Evolutionary conservation across 345 rosid species (phyloP), one percentile per base, ranked within the genome.

Genomic region (Rhodamnia rubescens): DNA sequence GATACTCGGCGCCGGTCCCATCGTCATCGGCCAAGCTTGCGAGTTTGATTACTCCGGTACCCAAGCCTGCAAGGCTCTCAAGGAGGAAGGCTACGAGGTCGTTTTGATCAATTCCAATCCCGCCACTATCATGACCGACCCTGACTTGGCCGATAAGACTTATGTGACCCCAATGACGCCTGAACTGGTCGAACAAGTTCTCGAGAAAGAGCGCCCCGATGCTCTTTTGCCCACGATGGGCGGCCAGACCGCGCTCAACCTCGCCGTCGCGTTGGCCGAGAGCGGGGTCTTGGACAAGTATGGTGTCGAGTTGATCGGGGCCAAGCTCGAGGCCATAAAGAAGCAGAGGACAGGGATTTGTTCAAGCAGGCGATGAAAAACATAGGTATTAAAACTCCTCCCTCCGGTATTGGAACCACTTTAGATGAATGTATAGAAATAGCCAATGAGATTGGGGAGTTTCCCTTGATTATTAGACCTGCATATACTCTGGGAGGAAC

Each of bases 41-140:
- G 99, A 97, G 90, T 97, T 97, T 85, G 99, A 97, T 87, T 97
- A 97, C 89, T 97, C 99, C 0, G 99, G 99, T 0, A 97, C 99
- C 26, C 99, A 97, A 84, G 98, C 98, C 9, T 96, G 98, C 87
- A 95, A 97, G 89, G 98, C 99, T 3, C 85, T 97, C 44, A 92
- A 91, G 44, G 98, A 97, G 87, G 99, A 97, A 80, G 99, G 99
- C 0, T 97, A 94, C 86, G 94, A 94, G 1, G 98, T 97, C 32
- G 88, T 97, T 85, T 86, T 97, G 57, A 96, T 97, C 58, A 97
- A 97, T 82, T 97, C 99, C 22, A 97, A 97, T 85, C 99, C 99
- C 4, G 99, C 99, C 15, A 96, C 99, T 27, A 97, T 97, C 87
- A 97, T 97, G 99, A 97, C 98, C 51, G 99, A 97, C 86, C 98